These are phyloP conservation scores for Sporothrix variecibatus DNA, from an alignment of 2,329 filamentous ascomycete genomes.

Conservation along the genomic window DNA sequence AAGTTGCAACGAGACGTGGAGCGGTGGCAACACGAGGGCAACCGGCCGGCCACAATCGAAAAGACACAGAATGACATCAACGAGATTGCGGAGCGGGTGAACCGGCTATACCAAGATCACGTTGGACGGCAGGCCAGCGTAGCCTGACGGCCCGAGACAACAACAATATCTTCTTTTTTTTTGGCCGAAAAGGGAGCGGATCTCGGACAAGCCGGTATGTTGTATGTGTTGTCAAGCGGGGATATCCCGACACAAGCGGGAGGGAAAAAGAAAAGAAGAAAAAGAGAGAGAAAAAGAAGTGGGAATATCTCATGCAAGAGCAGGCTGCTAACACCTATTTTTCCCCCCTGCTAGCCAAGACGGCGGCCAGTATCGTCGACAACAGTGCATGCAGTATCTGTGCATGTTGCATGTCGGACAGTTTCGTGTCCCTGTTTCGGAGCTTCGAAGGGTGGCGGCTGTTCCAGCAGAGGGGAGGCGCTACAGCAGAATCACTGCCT, in stretches of 20 bases:
- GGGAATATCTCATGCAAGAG: not conserved
- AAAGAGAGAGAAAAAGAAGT: not conserved
- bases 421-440: conserved; percentile 4
- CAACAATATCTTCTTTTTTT: not conserved
- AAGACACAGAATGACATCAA: conserved; percentile 69
- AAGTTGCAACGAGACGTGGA: conserved; percentile 75
- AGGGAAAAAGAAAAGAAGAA: not conserved
- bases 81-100: conserved; percentile 63
- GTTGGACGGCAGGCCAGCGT: conserved; percentile 43
- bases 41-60: conserved; percentile 71
- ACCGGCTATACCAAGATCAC: conserved; percentile 47
- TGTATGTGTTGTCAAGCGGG: conserved; percentile 12
- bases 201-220: conserved; percentile 9
- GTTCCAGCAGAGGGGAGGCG: not conserved
- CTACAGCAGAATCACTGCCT: not conserved
- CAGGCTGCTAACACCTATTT: conserved; percentile 8
- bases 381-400: not conserved
- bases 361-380: not conserved
- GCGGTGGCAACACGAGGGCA: conserved; percentile 77
- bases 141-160: conserved; percentile 36
- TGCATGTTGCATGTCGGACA: not conserved
- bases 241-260: not conserved
- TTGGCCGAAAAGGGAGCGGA: not conserved
- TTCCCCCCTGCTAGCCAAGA: not conserved
- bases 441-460: not conserved